phyloP scores from a whole-genome alignment of 2,329 filamentous ascomycete genomes.

The Fusarium tanahbumbuense region DNA sequence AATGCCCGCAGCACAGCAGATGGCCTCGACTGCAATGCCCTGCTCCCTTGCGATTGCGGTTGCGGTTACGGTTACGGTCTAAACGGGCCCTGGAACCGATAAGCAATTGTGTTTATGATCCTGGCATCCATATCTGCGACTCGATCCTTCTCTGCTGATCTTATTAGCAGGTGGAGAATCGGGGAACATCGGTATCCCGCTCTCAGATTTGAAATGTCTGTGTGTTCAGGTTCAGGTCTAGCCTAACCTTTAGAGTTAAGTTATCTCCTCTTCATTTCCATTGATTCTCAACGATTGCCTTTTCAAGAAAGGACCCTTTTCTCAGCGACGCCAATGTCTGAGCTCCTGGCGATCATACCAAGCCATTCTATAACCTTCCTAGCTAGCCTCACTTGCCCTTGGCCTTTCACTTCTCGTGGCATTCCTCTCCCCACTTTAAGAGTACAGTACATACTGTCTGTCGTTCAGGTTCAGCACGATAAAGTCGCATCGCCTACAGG shows the following conservation, averaged over 20 bases:
- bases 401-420: background rate
- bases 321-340: background rate
- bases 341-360: slow-evolving; percentile 24
- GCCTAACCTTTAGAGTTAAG: background rate
- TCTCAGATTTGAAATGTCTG: background rate
- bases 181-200: slow-evolving; percentile 3
- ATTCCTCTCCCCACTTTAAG: slow-evolving; percentile 7
- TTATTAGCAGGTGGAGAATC: background rate
- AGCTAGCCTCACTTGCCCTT: background rate
- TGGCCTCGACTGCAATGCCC: slow-evolving; percentile 2
- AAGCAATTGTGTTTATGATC: slow-evolving; percentile 8
- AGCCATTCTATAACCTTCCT: background rate
- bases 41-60: background rate
- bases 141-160: background rate
- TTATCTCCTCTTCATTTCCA: slow-evolving; percentile 11
- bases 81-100: slow-evolving; percentile 1
- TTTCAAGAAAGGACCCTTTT: background rate
- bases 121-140: background rate
- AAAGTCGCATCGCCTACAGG: background rate
- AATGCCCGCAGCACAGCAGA: background rate
- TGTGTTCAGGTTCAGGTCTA: background rate
- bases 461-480: background rate
- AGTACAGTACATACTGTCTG: slow-evolving; percentile 9
- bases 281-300: background rate
- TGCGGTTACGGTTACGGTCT: background rate